Base-by-base conservation (phyloP, 1,284 basidiomycete genomes). In the Sphagnurus paluster region DNA sequence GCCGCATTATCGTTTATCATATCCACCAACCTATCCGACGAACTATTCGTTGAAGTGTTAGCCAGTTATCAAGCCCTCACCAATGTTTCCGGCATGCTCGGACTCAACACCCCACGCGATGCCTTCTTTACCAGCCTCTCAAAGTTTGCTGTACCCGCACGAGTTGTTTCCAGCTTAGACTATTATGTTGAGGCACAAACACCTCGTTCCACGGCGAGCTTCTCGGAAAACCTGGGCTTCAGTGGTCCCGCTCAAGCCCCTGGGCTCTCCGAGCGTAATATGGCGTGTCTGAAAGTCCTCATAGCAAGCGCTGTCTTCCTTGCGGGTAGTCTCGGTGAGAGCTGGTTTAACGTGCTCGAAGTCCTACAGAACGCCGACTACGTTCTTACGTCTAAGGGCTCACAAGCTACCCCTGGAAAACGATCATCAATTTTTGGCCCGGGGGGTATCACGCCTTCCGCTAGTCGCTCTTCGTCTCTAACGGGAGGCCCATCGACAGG, bases 341-440 rank as follows among this genome's bases (percentile, higher is more conserved):
- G 88, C 52, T 99, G 96, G 96, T 93, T 92, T 61, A 80, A 87
- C 36, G 80, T 98, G 5, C 76, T 99, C 37, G 93, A 97, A 60
- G 83, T 87, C 1, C 68, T 97, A 28, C 93, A 97, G 67, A 96
- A 94, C 56, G 93, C 93, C 5, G 93, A 95, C 56, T 93, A 92
- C 59, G 90, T 97, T 13, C 72, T 97, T 21, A 80, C 81, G 2
- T 71, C 79, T 40, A 84, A 80, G 55, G 79, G 73, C 9, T 61
- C 67, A 7, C 44, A 62, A 24, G 13, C 11, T 8, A 8, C 13
- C 13, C 34, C 58, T 17, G 63, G 58, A 37, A 71, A 70, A 46
- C 72, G 68, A 41, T 67, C 25, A 10, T 11, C 67, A 13, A 56
- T 72, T 11, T 54, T 63, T n/a, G 69, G 61, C 13, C 64, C 63